Base-by-base conservation (phyloP, 306 rosid species). In the Abrus precatorius region DNA sequence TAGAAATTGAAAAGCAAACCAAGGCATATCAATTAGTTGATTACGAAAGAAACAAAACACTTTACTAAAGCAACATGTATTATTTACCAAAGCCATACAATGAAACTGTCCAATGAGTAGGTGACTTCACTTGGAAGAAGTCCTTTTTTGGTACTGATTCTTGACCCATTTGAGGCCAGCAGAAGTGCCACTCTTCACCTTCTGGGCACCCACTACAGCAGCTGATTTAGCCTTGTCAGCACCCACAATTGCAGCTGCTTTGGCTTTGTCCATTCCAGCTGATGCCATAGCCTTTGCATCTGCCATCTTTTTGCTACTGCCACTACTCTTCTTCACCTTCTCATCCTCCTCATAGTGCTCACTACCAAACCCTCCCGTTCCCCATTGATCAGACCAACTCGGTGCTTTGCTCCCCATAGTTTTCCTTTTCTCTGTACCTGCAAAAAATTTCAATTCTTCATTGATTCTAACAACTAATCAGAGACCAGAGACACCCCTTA, bases 321-420 rank as follows among this genome's bases (percentile, higher is more conserved):
- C 79, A 32, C 89, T 60, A 12, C 87, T 85, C 83, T 88, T 87
- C 74, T 86, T 84, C 43, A n/a, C 8, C 8, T 67, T 81, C 7
- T 74, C 84, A 30, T 57, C 69, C 6, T 89, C 78, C 1, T 87
- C 83, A 27, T 72, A 48, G n/a, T 56, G 85, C 0, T 81, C 90
- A 0, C 76, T 82, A 0, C 84, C 91, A n/a, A 52, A 81, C 41
- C 79, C 83, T 6, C 84, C 88, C 0, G 75, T 47, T 61, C 97
- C 92, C 94, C 97, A 91, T 64, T 91, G 93, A 20, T 93, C 97
- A 8, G 91, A 87, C 97, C 97, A 93, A 76, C 76, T 89, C 32
- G 97, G 93, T 81, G 89, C 91, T 79, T 90, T 91, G 90, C 97
- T 86, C 48, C 91, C 97, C 94, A 90, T 91, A 13, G 1, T 55